phyloP scores from a whole-genome alignment of 306 rosid genomes.

The Trifolium pratense region DNA sequence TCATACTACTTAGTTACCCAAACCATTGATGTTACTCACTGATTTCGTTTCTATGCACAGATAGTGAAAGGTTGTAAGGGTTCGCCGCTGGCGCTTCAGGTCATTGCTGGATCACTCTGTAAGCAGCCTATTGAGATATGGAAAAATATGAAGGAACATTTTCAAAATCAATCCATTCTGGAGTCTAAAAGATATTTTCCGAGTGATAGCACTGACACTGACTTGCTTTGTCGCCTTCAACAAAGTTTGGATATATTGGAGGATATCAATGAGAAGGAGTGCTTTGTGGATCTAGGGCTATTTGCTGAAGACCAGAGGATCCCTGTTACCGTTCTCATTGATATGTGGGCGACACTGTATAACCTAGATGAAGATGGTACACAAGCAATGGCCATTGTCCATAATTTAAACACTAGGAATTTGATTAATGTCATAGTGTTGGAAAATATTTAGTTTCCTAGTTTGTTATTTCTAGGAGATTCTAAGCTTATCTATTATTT shows the following conservation, averaged over 20 bases:
- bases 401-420: conserved; percentile 45
- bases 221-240: conserved; percentile 52
- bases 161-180: conserved; percentile 48
- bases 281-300: conserved; percentile 72
- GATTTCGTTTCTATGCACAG: conserved; percentile 46
- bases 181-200: conserved; percentile 21
- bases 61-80: conserved; percentile 59
- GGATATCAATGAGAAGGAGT: conserved; percentile 48
- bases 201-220: neutral
- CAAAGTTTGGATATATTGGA: conserved; percentile 59
- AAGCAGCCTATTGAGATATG: conserved; percentile 49
- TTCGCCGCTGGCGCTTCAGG: conserved; percentile 59
- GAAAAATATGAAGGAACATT: conserved; percentile 44
- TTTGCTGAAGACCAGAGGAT: conserved; percentile 72
- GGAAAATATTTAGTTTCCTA: too few relatives aligned
- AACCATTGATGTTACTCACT: neutral
- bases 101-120: conserved; percentile 60
- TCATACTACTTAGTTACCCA: neutral
- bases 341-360: conserved; percentile 66
- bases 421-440: conserved; percentile 53
- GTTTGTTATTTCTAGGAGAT: too few relatives aligned
- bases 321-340: conserved; percentile 59
- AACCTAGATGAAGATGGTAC: conserved; percentile 44
- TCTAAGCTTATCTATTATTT: too few relatives aligned
- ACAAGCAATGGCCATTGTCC: conserved; percentile 45